A percentile compares a stretch with the other conserved stretches of the same genome.
These are phyloP conservation scores for Nymphaea thermarum DNA, from an alignment of 164 flowering plant genomes.

Conservation along the genomic window DNA sequence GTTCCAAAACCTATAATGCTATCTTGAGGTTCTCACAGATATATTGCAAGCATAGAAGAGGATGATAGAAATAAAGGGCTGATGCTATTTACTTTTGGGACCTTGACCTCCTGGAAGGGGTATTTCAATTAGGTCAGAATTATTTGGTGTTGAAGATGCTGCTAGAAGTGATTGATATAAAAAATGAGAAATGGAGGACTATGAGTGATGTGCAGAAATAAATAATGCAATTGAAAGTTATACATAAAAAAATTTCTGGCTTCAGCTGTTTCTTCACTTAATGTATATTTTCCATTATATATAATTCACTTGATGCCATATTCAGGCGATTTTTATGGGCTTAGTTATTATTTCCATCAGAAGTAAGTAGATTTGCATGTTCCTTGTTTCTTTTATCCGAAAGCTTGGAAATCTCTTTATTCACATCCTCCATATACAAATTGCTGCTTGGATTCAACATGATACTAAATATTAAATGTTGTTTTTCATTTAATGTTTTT, in stretches of 20 bases:
- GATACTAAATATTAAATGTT: too few species aligned
- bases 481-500: too few species aligned
- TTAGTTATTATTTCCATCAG: not conserved
- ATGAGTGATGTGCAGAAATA: not conserved
- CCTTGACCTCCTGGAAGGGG: conserved; percentile 52
- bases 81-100: conserved; percentile 26
- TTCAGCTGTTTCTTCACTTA: too few species aligned
- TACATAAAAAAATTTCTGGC: too few species aligned
- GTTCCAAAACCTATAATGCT: conserved; percentile 63
- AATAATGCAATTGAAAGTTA: too few species aligned
- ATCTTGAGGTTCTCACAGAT: conserved; percentile 34
- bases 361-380: not conserved
- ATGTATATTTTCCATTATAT: not conserved
- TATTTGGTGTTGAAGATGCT: not conserved
- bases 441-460: too few species aligned
- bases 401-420: too few species aligned
- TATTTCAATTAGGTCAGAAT: not conserved
- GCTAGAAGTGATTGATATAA: not conserved
- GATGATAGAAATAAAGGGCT: not conserved
- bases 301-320: not conserved
- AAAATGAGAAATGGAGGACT: not conserved
- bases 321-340: not conserved
- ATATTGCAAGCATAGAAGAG: conserved; percentile 48
- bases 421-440: too few species aligned
- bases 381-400: not conserved